Conservation (phyloP, 495 filamentous ascomycete genomes). For the Amphirosellinia nigrospora region DNA sequence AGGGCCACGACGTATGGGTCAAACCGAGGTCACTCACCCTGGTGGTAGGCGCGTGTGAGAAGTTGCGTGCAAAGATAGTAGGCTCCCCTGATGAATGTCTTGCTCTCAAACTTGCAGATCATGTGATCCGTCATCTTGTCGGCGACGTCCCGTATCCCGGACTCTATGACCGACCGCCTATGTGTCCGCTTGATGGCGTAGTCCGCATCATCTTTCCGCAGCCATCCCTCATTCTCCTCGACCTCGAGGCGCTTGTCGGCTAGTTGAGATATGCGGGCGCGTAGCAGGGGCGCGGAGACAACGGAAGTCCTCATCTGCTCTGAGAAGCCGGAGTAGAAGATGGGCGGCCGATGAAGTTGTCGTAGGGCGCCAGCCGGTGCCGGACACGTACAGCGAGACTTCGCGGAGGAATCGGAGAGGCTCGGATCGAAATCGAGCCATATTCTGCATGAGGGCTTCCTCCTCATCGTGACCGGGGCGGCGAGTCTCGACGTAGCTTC, state of each 20-base stretch:
- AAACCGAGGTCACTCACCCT: conserved; percentile 57
- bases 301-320: conserved; percentile 85
- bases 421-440: conserved; percentile 74
- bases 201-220: conserved; percentile 61
- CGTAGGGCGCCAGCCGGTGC: conserved; percentile 93
- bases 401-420: conserved; percentile 83
- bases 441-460: conserved; percentile 76
- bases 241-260: conserved; percentile 73
- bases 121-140: conserved; percentile 87
- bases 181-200: conserved; percentile 64
- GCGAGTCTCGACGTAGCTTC: conserved; percentile 66
- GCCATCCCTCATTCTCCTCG: conserved; percentile 76
- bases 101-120: conserved; percentile 99
- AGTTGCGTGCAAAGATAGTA: conserved; percentile 91
- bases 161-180: conserved; percentile 62
- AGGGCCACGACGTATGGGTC: background rate
- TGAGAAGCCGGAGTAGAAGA: conserved; percentile 90
- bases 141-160: conserved; percentile 70
- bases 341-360: conserved; percentile 85
- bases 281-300: conserved; percentile 75
- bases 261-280: conserved; percentile 73
- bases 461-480: conserved; percentile 63
- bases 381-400: conserved; percentile 86
- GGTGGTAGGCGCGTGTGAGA: conserved; percentile 90
- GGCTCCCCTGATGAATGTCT: conserved; percentile 85